These are phyloP conservation scores for Blastobotrys illinoisensis DNA, from an alignment of 1,139 yeast genomes.

Conservation along the genomic window DNA sequence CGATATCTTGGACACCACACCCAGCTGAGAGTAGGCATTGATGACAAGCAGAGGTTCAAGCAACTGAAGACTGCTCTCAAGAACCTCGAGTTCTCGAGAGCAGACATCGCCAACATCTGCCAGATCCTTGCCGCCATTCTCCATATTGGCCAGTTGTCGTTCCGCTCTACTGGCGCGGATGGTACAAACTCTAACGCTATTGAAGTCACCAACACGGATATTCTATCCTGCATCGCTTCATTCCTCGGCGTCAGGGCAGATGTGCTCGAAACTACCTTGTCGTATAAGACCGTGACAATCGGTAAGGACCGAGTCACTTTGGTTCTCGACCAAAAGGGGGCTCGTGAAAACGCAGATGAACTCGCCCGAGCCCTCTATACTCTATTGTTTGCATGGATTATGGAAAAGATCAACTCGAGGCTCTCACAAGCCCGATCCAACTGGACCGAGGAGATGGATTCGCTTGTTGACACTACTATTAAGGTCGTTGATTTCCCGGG, in stretches of 20 bases:
- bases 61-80: slow-evolving; percentile 35
- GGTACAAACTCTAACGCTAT: slow-evolving; percentile 36
- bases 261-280: slow-evolving; percentile 34
- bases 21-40: slow-evolving; percentile 36
- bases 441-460: slow-evolving; percentile 23
- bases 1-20: slow-evolving; percentile 39
- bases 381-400: slow-evolving; percentile 37
- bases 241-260: slow-evolving; percentile 39
- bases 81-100: slow-evolving; percentile 35
- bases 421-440: slow-evolving; percentile 30
- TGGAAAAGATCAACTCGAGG: slow-evolving; percentile 35
- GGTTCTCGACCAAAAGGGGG: slow-evolving; percentile 38
- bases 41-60: slow-evolving; percentile 35
- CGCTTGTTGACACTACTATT: slow-evolving; percentile 35
- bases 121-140: slow-evolving; percentile 41
- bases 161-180: slow-evolving; percentile 31
- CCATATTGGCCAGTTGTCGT: slow-evolving; percentile 39
- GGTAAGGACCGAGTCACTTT: slow-evolving; percentile 38
- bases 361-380: slow-evolving; percentile 40
- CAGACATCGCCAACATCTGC: slow-evolving; percentile 40
- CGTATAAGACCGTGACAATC: slow-evolving; percentile 36
- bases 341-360: slow-evolving; percentile 40
- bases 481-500: slow-evolving; percentile 41
- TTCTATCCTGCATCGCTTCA: slow-evolving; percentile 34
- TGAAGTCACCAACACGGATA: slow-evolving; percentile 35